A percentile compares a stretch with the other conserved stretches of the same genome.
phyloP scores from a whole-genome alignment of 148 eudicot genomes.

The Oxyria digyna region DNA sequence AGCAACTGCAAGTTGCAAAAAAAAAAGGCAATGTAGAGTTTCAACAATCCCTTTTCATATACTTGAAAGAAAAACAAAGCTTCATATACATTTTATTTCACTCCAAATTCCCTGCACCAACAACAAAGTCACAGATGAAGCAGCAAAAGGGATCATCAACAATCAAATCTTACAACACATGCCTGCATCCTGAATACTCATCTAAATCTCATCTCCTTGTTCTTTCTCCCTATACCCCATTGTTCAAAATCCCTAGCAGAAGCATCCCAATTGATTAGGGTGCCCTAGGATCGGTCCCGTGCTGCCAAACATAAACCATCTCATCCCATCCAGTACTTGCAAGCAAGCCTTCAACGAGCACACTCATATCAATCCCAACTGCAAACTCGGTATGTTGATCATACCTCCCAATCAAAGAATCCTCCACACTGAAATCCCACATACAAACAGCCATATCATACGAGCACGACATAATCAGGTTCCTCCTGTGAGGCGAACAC shows the following conservation, averaged over 20 bases:
- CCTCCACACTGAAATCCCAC: slow-evolving; percentile 95
- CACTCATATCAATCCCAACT: slow-evolving; percentile 96
- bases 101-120: neutral
- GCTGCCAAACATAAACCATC: slow-evolving; percentile 68
- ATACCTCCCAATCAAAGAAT: slow-evolving; percentile 70
- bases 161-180: neutral
- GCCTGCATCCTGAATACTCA: neutral
- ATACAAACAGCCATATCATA: slow-evolving; percentile 87
- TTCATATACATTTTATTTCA: neutral
- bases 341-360: slow-evolving; percentile 83
- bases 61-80: neutral
- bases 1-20: neutral
- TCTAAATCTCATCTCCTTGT: neutral
- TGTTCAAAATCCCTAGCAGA: neutral
- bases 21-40: neutral
- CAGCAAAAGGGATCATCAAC: neutral
- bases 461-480: slow-evolving; percentile 64
- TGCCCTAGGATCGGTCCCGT: slow-evolving; percentile 88
- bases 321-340: slow-evolving; percentile 99
- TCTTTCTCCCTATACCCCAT: neutral
- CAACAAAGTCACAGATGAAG: neutral
- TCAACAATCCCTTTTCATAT: neutral
- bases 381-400: slow-evolving; percentile 97
- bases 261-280: slow-evolving; percentile 4
- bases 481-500: slow-evolving; percentile 77